These are phyloP conservation scores for Immersiella caudata DNA, from an alignment of 495 filamentous ascomycete genomes.

Conservation along the genomic window DNA sequence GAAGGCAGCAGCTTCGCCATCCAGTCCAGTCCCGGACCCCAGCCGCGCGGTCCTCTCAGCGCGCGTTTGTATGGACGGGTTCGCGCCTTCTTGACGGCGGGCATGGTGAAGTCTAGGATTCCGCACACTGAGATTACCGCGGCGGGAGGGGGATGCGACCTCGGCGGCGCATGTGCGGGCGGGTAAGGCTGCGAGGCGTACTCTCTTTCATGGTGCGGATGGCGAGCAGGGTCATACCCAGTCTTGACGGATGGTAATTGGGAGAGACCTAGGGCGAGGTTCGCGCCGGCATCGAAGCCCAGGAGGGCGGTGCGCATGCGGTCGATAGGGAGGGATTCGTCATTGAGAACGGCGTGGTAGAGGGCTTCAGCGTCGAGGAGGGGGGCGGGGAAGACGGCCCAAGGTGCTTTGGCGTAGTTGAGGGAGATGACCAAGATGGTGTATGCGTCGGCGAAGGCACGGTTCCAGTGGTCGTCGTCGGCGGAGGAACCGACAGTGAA, in stretches of 20 bases:
- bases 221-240: constrained; percentile 26
- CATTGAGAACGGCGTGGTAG: constrained; percentile 36
- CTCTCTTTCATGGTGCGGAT: background rate
- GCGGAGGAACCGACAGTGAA: constrained; percentile 36
- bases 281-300: constrained; percentile 44
- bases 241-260: constrained; percentile 39
- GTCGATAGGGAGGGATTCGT: constrained; percentile 45
- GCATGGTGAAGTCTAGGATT: constrained; percentile 37
- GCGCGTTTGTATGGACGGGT: constrained; percentile 40
- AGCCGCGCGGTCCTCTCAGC: constrained; percentile 31
- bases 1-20: constrained; percentile 28
- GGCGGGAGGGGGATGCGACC: constrained; percentile 31
- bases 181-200: constrained; percentile 18
- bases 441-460: constrained; percentile 36
- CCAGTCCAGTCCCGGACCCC: constrained; percentile 36
- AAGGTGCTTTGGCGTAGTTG: constrained; percentile 44
- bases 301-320: constrained; percentile 35
- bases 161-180: constrained; percentile 9
- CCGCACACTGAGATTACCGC: constrained; percentile 38
- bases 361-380: constrained; percentile 42
- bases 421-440: constrained; percentile 39
- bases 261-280: constrained; percentile 35
- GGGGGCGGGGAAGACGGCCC: constrained; percentile 38
- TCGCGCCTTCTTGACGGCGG: constrained; percentile 26
- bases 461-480: constrained; percentile 47